Percentiles rank a stretch among this genome's conserved stretches.
Conservation (phyloP, 306 rosid genomes). For the Rosa multiflora region DNA sequence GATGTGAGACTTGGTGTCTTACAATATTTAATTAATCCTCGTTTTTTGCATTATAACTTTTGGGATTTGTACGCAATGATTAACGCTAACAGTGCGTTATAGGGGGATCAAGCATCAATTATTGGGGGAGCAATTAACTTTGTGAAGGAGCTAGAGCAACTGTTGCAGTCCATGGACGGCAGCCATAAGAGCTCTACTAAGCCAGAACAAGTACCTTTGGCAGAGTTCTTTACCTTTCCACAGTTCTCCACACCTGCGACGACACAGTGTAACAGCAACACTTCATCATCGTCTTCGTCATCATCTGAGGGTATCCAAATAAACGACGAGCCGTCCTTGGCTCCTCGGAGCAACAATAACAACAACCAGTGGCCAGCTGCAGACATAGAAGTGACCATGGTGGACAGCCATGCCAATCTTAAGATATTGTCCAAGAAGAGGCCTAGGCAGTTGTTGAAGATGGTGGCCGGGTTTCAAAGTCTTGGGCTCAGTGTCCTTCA, state of each 20-base stretch:
- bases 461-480: slow-evolving; percentile 60
- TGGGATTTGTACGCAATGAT: neutral
- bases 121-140: slow-evolving; percentile 94
- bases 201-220: slow-evolving; percentile 39
- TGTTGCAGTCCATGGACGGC: slow-evolving; percentile 59
- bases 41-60: neutral
- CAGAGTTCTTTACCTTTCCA: slow-evolving; percentile 78
- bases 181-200: slow-evolving; percentile 28
- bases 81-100: slow-evolving; percentile 5
- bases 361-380: slow-evolving; percentile 36
- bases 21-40: neutral
- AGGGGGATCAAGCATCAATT: slow-evolving; percentile 97
- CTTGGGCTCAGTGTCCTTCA: slow-evolving; percentile 72
- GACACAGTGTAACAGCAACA: slow-evolving; percentile 18
- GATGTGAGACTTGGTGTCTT: neutral
- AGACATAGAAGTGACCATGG: slow-evolving; percentile 88
- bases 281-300: neutral
- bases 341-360: slow-evolving; percentile 28
- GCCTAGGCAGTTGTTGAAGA: slow-evolving; percentile 52
- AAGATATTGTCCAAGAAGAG: slow-evolving; percentile 65
- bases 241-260: slow-evolving; percentile 61
- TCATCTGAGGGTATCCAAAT: neutral
- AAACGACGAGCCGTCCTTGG: slow-evolving; percentile 35
- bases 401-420: slow-evolving; percentile 80
- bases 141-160: slow-evolving; percentile 84